Evolutionary conservation across 169 alveolate genomes (phyloP).

Genomic region (Plasmodium chabaudi): DNA sequence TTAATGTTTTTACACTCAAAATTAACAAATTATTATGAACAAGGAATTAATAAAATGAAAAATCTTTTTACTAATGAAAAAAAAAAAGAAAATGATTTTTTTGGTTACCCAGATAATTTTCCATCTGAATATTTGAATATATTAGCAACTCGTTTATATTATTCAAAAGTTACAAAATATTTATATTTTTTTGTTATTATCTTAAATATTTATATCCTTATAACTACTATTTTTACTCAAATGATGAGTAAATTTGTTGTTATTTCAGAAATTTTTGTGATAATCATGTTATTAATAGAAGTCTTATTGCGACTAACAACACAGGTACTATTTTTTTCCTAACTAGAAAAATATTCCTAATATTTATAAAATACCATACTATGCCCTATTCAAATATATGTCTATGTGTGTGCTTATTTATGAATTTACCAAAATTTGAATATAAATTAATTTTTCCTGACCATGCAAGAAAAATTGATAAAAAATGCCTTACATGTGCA

Average conservation of each 20-base stretch:
- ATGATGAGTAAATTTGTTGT: slow-evolving; percentile 40
- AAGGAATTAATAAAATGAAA: background rate
- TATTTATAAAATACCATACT: background rate
- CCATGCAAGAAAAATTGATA: background rate
- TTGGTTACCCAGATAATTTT: background rate
- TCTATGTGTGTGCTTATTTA: background rate
- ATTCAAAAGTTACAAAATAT: slow-evolving; percentile 36
- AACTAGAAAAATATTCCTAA: background rate
- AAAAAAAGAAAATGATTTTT: slow-evolving; percentile 22
- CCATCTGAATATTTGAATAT: slow-evolving; percentile 37
- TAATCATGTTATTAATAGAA: slow-evolving; percentile 42
- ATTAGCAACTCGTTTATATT: slow-evolving; percentile 57
- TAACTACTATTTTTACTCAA: slow-evolving; percentile 15
- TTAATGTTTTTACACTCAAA: background rate
- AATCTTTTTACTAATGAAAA: slow-evolving; percentile 7
- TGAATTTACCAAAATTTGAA: background rate
- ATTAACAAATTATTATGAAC: slow-evolving; percentile 1
- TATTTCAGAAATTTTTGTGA: slow-evolving; percentile 48
- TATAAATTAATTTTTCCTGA: background rate
- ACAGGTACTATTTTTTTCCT: slow-evolving; percentile 12
- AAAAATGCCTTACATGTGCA: background rate
- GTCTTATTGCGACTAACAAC: slow-evolving; percentile 46
- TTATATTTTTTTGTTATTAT: slow-evolving; percentile 39
- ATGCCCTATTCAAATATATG: background rate
- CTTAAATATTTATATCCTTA: slow-evolving; percentile 32